Percentiles rank a stretch among this genome's conserved stretches.
These are phyloP conservation scores for Bacidia rubella DNA, from an alignment of 495 filamentous ascomycete genomes.

Conservation along the genomic window DNA sequence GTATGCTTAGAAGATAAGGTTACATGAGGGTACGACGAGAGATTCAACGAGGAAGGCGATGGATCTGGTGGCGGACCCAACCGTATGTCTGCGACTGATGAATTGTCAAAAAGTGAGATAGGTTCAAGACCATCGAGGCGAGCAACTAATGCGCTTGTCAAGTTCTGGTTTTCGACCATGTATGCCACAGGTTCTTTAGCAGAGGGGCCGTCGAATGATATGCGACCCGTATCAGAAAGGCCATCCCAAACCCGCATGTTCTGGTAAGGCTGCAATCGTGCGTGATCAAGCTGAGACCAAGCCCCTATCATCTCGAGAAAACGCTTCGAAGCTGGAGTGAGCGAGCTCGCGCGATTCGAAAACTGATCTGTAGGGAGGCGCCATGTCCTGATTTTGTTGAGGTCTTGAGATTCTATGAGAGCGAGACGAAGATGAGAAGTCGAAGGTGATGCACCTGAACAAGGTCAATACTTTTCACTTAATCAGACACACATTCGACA, in stretches of 20 bases:
- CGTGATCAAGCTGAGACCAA: slow-evolving; percentile 59
- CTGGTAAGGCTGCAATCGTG: slow-evolving; percentile 73
- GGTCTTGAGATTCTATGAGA: slow-evolving; percentile 79
- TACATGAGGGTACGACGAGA: slow-evolving; percentile 77
- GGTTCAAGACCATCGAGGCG: slow-evolving; percentile 55
- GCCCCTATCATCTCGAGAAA: slow-evolving; percentile 70
- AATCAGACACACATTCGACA: slow-evolving; percentile 12
- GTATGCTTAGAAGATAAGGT: slow-evolving; percentile 42
- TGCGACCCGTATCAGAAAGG: slow-evolving; percentile 66
- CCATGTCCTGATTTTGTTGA: slow-evolving; percentile 50
- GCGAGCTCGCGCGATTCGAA: slow-evolving; percentile 88
- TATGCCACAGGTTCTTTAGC: slow-evolving; percentile 58
- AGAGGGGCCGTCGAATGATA: slow-evolving; percentile 70
- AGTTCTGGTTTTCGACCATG: slow-evolving; percentile 91
- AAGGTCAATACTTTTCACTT: not conserved
- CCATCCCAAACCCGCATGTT: slow-evolving; percentile 98
- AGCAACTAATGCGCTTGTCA: slow-evolving; percentile 59
- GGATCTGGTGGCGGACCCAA: slow-evolving; percentile 40
- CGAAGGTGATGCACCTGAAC: slow-evolving; percentile 47
- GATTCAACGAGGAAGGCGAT: slow-evolving; percentile 53
- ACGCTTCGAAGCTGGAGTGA: slow-evolving; percentile 69
- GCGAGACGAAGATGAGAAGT: slow-evolving; percentile 72
- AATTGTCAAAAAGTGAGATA: slow-evolving; percentile 57
- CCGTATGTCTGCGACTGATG: slow-evolving; percentile 61
- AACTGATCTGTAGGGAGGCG: slow-evolving; percentile 52